Evolutionary conservation across 108 stramenopile genomes (phyloP).

Genomic region (Bacterosira constricta): DNA sequence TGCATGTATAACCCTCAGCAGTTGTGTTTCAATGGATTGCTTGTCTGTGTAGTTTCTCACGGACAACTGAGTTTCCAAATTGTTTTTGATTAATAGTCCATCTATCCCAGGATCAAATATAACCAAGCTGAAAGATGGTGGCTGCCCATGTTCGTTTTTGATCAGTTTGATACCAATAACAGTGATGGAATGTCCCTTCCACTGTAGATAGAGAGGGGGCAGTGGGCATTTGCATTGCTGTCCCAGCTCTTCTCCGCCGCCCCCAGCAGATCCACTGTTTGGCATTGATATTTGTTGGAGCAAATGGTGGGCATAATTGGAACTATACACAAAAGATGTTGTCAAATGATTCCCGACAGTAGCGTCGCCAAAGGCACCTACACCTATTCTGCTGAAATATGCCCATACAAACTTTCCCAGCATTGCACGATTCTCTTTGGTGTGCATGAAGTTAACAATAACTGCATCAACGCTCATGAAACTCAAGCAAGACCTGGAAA

Average conservation of each 20-base stretch:
- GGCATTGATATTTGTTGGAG: constrained; percentile 8
- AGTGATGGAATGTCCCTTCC: constrained; percentile 86
- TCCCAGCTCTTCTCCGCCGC: no score
- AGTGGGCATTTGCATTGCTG: constrained; percentile 24
- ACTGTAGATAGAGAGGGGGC: constrained; percentile 80
- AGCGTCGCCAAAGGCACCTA: not conserved
- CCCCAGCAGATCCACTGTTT: no score
- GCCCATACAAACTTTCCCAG: constrained; percentile 58
- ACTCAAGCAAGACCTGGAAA: constrained; percentile 49
- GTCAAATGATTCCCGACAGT: not conserved
- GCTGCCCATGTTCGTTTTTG: no score
- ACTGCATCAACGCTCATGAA: constrained; percentile 67
- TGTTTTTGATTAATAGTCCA: constrained; percentile 5
- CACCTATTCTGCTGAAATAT: constrained; percentile 57
- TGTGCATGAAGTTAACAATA: constrained; percentile 78
- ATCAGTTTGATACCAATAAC: constrained; percentile 62
- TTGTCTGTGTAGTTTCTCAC: no score
- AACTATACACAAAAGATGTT: constrained; percentile 3
- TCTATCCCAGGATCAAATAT: constrained; percentile 68
- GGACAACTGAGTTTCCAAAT: no score
- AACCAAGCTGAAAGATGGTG: constrained; percentile 39
- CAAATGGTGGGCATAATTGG: constrained; percentile 27
- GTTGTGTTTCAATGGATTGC: no score
- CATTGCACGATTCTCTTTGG: constrained; percentile 44
- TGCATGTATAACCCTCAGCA: no score